phyloP scores from a whole-genome alignment of 2,329 filamentous ascomycete species.

The Nothopassalora personata region DNA sequence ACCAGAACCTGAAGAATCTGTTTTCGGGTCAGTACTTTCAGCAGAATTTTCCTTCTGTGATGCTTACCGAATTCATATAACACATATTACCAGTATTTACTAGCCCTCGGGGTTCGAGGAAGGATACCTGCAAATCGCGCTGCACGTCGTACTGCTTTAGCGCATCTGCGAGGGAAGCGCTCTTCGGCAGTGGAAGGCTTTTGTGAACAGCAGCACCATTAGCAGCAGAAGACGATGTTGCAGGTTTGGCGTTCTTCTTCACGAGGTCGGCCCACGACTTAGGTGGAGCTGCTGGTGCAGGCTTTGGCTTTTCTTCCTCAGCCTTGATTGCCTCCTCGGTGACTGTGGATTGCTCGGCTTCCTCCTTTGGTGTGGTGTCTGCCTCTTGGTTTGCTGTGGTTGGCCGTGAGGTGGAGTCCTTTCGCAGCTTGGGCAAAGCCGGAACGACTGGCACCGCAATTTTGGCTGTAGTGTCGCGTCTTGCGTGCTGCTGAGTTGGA shows the following conservation, averaged over 20 bases:
- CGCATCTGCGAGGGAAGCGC: constrained; percentile 64
- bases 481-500: constrained; percentile 28
- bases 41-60: background rate
- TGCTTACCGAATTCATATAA: constrained; percentile 98
- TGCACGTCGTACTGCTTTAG: constrained; percentile 67
- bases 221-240: constrained; percentile 28
- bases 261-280: constrained; percentile 67
- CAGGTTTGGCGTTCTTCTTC: constrained; percentile 43
- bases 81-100: constrained; percentile 99
- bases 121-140: constrained; percentile 62
- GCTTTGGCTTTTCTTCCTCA: constrained; percentile 37
- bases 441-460: constrained; percentile 51
- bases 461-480: constrained; percentile 40
- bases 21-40: background rate
- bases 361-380: constrained; percentile 11
- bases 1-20: constrained; percentile 92
- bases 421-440: constrained; percentile 40
- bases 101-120: constrained; percentile 86
- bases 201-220: constrained; percentile 25
- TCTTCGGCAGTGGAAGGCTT: constrained; percentile 38
- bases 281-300: constrained; percentile 34
- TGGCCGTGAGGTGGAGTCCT: constrained; percentile 33
- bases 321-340: constrained; percentile 26
- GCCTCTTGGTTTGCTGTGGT: constrained; percentile 31
- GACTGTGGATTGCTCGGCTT: constrained; percentile 4